These are phyloP conservation scores for Zygotorulaspora sp. DNA, from an alignment of 805 yeast species.

Conservation along the genomic window DNA sequence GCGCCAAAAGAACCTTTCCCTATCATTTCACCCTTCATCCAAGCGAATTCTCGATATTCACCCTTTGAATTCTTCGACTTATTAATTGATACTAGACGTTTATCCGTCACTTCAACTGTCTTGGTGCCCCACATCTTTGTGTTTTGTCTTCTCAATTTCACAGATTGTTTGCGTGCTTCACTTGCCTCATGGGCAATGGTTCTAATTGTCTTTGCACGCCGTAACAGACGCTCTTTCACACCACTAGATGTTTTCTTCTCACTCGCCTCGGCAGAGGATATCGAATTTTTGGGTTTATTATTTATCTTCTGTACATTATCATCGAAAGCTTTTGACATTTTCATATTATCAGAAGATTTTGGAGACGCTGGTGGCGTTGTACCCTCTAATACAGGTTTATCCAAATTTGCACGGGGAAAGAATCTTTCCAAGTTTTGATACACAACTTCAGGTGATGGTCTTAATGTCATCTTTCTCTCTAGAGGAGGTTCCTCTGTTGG, in stretches of 20 bases:
- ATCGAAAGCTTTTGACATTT: conserved; percentile 7
- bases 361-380: conserved; percentile 57
- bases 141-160: conserved; percentile 58
- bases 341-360: conserved; percentile 23
- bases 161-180: conserved; percentile 46
- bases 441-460: conserved; percentile 94
- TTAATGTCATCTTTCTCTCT: conserved; percentile 54
- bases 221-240: conserved; percentile 28
- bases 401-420: conserved; percentile 89
- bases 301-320: not conserved
- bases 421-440: conserved; percentile 87
- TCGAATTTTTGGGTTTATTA: not conserved
- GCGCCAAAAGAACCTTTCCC: conserved; percentile 97
- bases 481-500: conserved; percentile 6
- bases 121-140: conserved; percentile 98
- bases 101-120: conserved; percentile 83
- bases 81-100: conserved; percentile 60
- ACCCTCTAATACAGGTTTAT: conserved; percentile 81
- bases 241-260: conserved; percentile 5
- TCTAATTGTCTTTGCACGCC: conserved; percentile 85
- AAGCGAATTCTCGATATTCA: conserved; percentile 78
- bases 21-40: conserved; percentile 96
- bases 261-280: not conserved
- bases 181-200: conserved; percentile 90
- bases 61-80: conserved; percentile 62